Percentiles rank a stretch among this genome's conserved stretches.
Evolutionary conservation across 345 rosid genomes (phyloP).

Genomic region (Linum tenue): DNA sequence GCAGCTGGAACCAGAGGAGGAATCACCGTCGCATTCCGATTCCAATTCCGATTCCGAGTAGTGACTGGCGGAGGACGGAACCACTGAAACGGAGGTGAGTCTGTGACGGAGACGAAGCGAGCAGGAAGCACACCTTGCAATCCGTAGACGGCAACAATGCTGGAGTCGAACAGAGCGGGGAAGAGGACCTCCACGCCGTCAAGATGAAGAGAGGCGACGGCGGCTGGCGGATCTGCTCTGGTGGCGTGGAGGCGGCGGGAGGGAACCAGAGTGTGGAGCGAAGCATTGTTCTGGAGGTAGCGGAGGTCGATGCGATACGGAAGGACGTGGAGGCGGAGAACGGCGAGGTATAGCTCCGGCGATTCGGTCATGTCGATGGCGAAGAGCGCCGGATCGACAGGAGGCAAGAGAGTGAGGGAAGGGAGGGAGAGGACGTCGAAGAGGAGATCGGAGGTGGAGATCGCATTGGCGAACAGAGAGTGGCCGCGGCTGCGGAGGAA

Average conservation of each 20-base stretch:
- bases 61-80: background rate
- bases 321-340: background rate
- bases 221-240: background rate
- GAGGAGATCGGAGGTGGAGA: constrained; percentile 41
- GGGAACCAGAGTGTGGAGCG: background rate
- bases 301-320: background rate
- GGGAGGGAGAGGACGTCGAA: constrained; percentile 35
- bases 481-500: constrained; percentile 33
- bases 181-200: background rate
- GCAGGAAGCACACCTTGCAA: background rate
- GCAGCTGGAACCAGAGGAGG: background rate
- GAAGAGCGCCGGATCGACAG: background rate
- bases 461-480: constrained; percentile 43
- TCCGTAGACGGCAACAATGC: background rate
- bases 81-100: background rate
- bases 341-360: background rate
- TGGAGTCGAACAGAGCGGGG: background rate
- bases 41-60: background rate
- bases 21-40: background rate
- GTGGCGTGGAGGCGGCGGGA: background rate
- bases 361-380: background rate
- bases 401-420: background rate
- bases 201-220: background rate
- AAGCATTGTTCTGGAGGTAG: background rate
- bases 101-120: background rate